Conservation (phyloP, 805 yeast species). For the Nakazawaea anatomiae region DNA sequence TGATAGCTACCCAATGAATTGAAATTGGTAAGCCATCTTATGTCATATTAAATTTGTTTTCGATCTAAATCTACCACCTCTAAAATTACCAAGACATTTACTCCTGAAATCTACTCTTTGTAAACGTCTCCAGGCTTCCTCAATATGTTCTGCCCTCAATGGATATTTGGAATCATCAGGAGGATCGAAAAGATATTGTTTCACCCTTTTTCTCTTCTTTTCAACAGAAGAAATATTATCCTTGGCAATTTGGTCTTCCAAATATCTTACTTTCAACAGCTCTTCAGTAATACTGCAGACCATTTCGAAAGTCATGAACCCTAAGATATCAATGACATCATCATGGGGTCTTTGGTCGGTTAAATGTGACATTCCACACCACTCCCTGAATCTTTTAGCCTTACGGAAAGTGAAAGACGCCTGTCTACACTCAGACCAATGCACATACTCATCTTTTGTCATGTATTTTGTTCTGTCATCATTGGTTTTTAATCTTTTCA, state of each 20-base stretch:
- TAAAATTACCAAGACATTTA: constrained; percentile 62
- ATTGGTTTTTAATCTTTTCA: constrained; percentile 83
- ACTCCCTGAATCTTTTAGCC: constrained; percentile 89
- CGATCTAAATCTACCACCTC: constrained; percentile 57
- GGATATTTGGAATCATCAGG: constrained; percentile 84
- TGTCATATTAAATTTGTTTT: constrained; percentile 44
- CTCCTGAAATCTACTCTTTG: constrained; percentile 55
- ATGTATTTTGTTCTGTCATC: constrained; percentile 89
- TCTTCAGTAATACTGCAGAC: constrained; percentile 92
- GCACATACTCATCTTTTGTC: constrained; percentile 97
- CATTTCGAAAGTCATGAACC: constrained; percentile 92
- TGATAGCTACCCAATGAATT: too few species aligned
- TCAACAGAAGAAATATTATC: constrained; percentile 32
- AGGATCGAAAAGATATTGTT: constrained; percentile 71
- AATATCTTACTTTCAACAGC: constrained; percentile 67
- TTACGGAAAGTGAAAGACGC: constrained; percentile 95
- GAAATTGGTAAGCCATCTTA: too few species aligned
- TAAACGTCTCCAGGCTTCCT: constrained; percentile 82
- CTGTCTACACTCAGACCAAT: constrained; percentile 98
- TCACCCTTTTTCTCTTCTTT: constrained; percentile 34
- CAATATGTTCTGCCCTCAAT: constrained; percentile 70
- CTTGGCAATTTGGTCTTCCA: constrained; percentile 39
- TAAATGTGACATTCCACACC: constrained; percentile 84
- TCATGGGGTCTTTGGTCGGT: constrained; percentile 92
- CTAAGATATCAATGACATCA: constrained; percentile 93